Evolutionary conservation across 768 basidiomycete species (phyloP).

Genomic region (Sistotremastrum niveocremeum): DNA sequence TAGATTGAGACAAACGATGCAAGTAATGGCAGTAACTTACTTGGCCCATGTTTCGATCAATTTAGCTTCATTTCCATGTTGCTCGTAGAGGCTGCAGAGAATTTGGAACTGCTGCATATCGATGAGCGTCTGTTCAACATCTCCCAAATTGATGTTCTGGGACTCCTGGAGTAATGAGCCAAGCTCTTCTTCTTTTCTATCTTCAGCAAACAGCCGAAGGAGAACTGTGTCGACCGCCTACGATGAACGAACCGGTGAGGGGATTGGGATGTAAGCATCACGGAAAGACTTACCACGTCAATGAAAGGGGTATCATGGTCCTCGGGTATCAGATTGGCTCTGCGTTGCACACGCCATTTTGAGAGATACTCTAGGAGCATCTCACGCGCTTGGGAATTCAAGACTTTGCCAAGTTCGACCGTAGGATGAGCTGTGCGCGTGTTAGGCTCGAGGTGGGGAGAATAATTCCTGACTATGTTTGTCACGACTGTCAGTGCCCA

Average conservation of each 20-base stretch:
- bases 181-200: conserved; percentile 49
- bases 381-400: conserved; percentile 51
- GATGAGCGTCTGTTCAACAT: conserved; percentile 48
- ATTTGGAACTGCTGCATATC: conserved; percentile 42
- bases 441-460: conserved; percentile 66
- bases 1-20: conserved; percentile 4
- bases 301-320: conserved; percentile 7
- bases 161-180: conserved; percentile 41
- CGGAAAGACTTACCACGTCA: conserved; percentile 10
- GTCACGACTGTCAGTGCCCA: conserved; percentile 76
- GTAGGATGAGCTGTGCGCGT: conserved; percentile 58
- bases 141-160: conserved; percentile 40
- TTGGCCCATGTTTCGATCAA: conserved; percentile 55
- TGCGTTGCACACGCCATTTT: conserved; percentile 40
- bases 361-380: conserved; percentile 64
- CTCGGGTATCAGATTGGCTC: conserved; percentile 17
- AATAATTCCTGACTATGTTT: conserved; percentile 88
- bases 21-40: conserved; percentile 25
- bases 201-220: conserved; percentile 55
- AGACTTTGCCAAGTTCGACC: conserved; percentile 48
- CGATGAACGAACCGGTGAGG: background rate
- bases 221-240: conserved; percentile 76
- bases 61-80: conserved; percentile 42
- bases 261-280: conserved; percentile 2
- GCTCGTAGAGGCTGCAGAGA: conserved; percentile 46